Base-by-base conservation (phyloP, 345 rosid genomes). In the Aquilaria malaccensis region DNA sequence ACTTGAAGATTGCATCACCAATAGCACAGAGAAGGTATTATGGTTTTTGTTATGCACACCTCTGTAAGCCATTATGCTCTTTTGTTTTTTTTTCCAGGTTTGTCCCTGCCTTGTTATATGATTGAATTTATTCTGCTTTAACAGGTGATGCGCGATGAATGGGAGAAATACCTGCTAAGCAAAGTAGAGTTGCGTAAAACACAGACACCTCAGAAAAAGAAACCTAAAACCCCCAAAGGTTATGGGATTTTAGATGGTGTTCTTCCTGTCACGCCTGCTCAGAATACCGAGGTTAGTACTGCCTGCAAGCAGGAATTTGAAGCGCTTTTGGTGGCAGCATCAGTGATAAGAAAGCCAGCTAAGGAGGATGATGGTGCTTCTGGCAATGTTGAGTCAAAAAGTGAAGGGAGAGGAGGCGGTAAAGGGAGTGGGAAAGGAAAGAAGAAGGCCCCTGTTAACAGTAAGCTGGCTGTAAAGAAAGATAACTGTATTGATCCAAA, bases 161-260 rank as follows among this genome's bases (percentile, higher is more conserved):
- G 99, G 97, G 83, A 83, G 80, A 88, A 86, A 68, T 94, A 94
- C 72, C 76, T 90, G 67, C 70, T 88, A 69, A 88, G 95, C 85
- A 90, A 90, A 76, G 83, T 85, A 45, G 89, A 90, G 79, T 68
- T 86, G 68, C 91, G 84, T 29, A 68, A 67, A 58, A 63, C 83
- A 62, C 95, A 80, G 72, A 72, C 77, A 48, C 90, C 91, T 33
- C 84, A 78, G 70, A 88, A 86, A 73, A 94, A 86, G 80, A 92
- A 86, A 66, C 67, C 79, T 61, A 90, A 81, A 67, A 78, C 77
- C 52, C 83, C 95, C 46, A 90, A 88, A 74, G 99, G 99, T 69
- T 84, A 83, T 73, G 99, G 99, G 61, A 80, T 94, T 81, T 96
- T 90, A 70, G 93, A 90, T 74, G 99, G 99, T 70, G 79, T 74